Conservation (phyloP, 257 asterid species). For the Solanum acaule region DNA sequence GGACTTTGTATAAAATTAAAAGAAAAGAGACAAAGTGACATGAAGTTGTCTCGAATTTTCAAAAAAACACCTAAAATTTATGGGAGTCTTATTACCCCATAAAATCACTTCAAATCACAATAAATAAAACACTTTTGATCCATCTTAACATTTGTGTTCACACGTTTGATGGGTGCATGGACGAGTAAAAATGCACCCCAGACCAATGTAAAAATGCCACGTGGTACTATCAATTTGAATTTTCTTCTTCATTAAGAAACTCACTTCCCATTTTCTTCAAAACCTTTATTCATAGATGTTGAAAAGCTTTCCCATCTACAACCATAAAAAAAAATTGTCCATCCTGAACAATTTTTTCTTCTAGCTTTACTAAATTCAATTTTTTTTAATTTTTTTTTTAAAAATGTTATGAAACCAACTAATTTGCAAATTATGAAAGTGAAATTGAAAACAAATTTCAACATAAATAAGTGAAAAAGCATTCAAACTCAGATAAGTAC, state of each 20-base stretch:
- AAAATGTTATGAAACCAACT: too few relatives aligned
- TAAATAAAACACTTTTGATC: not conserved
- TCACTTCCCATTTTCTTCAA: not conserved
- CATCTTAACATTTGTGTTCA: not conserved
- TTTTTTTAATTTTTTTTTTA: too few relatives aligned
- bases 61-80: too few relatives aligned
- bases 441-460: too few relatives aligned
- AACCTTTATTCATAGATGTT: too few relatives aligned
- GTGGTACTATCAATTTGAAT: not conserved
- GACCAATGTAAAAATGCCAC: not conserved
- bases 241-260: not conserved
- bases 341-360: not conserved
- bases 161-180: not conserved
- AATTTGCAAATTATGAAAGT: too few relatives aligned
- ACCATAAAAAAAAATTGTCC: not conserved
- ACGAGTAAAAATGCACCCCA: not conserved
- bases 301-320: too few relatives aligned
- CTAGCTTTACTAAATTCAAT: not conserved
- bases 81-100: not conserved
- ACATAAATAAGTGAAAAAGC: too few relatives aligned
- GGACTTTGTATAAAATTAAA: too few relatives aligned
- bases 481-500: not conserved
- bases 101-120: not conserved
- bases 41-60: too few relatives aligned
- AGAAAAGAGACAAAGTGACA: too few relatives aligned